Evolutionary conservation across 73 alveolate genomes (phyloP).

Genomic region (Effrenium voratum): DNA sequence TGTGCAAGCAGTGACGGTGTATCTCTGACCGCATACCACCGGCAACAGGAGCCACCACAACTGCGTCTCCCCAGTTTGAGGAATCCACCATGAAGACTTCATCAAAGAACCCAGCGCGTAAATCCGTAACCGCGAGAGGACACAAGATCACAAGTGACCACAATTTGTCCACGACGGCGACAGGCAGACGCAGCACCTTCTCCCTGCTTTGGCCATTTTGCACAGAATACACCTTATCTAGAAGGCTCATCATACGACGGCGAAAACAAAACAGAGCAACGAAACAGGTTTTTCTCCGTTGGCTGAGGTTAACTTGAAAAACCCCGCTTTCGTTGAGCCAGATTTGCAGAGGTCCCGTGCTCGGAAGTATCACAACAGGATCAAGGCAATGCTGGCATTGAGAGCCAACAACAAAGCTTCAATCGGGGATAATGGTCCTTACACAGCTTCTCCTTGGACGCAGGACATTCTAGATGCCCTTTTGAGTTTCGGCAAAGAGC

Average conservation of each 20-base stretch:
- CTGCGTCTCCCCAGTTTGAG: conserved; percentile 50
- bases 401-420: too few relatives aligned
- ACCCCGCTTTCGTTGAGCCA: too few relatives aligned
- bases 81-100: neutral
- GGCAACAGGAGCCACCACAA: neutral
- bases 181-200: neutral
- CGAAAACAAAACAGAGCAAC: neutral
- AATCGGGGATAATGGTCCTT: too few relatives aligned
- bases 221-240: neutral
- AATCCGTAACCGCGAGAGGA: neutral
- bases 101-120: neutral
- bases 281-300: too few relatives aligned
- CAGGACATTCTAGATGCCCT: neutral
- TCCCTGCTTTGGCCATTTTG: neutral
- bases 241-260: neutral
- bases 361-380: too few relatives aligned
- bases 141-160: neutral
- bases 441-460: neutral
- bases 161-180: neutral
- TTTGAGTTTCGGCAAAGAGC: neutral
- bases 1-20: neutral
- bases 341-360: too few relatives aligned
- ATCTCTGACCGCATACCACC: neutral
- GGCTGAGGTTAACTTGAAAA: too few relatives aligned
- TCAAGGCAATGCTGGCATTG: too few relatives aligned